A percentile compares a stretch with the other conserved stretches of the same genome.
These are phyloP conservation scores for Speleostelium caveatum DNA, from an alignment of 78 protist species.

Conservation along the genomic window DNA sequence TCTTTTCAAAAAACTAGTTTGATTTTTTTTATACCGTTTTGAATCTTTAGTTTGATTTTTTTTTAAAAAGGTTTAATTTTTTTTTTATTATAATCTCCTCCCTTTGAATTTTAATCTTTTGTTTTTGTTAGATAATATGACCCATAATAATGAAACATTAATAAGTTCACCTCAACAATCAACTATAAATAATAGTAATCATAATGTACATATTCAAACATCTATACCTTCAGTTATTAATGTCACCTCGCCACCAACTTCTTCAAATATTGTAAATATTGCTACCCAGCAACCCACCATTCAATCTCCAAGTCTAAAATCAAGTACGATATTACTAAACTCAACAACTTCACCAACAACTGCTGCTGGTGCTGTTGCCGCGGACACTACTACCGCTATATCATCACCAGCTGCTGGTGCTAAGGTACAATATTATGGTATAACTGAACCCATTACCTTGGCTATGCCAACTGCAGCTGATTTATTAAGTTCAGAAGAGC, in stretches of 20 bases:
- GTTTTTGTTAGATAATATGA: not conserved
- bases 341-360: conserved; percentile 7
- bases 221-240: not conserved
- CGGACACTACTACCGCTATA: not conserved
- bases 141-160: not conserved
- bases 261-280: not conserved
- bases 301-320: not conserved
- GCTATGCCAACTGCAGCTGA: conserved; percentile 63
- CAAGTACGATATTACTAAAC: no score
- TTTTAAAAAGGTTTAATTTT: not conserved
- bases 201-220: not conserved
- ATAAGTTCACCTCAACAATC: no score
- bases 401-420: not conserved
- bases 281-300: not conserved
- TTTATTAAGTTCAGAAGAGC: conserved; percentile 21
- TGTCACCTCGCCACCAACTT: not conserved
- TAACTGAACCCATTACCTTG: conserved; percentile 77
- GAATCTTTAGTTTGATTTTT: not conserved
- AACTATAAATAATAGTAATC: not conserved
- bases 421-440: conserved; percentile 20
- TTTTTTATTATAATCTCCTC: not conserved
- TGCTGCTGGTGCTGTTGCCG: not conserved
- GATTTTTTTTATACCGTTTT: not conserved
- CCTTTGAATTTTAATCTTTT: not conserved
- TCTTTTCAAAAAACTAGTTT: not conserved